A percentile compares a stretch with the other conserved stretches of the same genome.
phyloP scores from a whole-genome alignment of 768 basidiomycete species.

The Phlebiopsis gigantea region DNA sequence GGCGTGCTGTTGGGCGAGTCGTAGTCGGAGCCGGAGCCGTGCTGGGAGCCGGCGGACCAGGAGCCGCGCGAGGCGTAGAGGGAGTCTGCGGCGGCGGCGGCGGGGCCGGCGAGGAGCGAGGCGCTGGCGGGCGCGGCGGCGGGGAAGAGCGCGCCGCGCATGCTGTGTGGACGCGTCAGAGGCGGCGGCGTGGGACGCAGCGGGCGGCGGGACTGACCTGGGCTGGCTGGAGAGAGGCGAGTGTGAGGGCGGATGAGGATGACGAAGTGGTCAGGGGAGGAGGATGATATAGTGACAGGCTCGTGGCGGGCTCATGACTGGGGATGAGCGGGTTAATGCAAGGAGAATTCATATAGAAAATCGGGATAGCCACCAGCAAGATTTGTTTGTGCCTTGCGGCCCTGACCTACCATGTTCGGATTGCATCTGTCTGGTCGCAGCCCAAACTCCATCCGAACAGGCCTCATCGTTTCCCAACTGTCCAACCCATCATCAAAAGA shows the following conservation, averaged over 20 bases:
- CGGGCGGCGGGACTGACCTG: slow-evolving; percentile 6
- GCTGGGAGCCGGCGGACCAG: slow-evolving; percentile 21
- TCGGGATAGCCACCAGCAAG: not conserved
- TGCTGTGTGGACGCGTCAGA: slow-evolving; percentile 3
- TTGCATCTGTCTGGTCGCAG: slow-evolving; percentile 13
- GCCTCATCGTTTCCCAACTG: slow-evolving; percentile 7
- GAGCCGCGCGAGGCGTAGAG: slow-evolving; percentile 17
- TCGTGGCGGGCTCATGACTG: slow-evolving; percentile 18
- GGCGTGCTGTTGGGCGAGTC: slow-evolving; percentile 16
- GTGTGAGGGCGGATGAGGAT: slow-evolving; percentile 3
- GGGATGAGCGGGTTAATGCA: slow-evolving; percentile 14
- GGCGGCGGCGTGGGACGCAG: not conserved
- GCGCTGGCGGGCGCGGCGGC: slow-evolving; percentile 5
- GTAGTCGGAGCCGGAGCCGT: slow-evolving; percentile 13
- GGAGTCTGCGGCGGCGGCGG: slow-evolving; percentile 8
- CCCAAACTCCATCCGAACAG: slow-evolving; percentile 9
- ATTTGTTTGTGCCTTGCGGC: slow-evolving; percentile 15
- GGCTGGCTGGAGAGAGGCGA: not conserved
- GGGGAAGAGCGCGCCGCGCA: slow-evolving; percentile 1
- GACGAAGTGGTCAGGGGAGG: slow-evolving; percentile 15
- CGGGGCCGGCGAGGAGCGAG: slow-evolving; percentile 1
- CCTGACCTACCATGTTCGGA: slow-evolving; percentile 15
- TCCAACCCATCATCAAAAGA: slow-evolving; percentile 17
- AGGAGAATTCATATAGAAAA: slow-evolving; percentile 16
- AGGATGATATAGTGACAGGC: slow-evolving; percentile 16